These are phyloP conservation scores for Candida khao-thaluensis DNA, from an alignment of 805 yeast genomes.

Conservation along the genomic window DNA sequence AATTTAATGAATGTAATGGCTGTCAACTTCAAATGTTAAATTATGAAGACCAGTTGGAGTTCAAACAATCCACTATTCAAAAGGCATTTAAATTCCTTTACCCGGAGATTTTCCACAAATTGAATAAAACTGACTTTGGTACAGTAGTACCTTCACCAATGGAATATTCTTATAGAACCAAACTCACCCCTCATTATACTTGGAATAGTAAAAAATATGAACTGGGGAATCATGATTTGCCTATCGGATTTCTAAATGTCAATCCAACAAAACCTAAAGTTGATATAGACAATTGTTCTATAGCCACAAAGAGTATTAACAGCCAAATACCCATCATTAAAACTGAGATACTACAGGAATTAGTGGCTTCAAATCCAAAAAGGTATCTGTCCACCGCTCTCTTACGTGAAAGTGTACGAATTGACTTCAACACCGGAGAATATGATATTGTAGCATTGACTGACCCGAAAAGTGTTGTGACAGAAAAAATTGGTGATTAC, in stretches of 20 bases:
- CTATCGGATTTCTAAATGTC: conserved; percentile 33
- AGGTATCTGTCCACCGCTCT: conserved; percentile 17
- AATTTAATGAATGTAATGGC: conserved; percentile 39
- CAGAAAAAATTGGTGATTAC: conserved; percentile 34
- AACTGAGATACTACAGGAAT: conserved; percentile 10
- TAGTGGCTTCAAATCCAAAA: conserved; percentile 2
- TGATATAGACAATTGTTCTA: conserved; percentile 37
- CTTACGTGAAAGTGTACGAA: conserved; percentile 33
- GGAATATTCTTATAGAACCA: conserved; percentile 40
- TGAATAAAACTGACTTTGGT: conserved; percentile 20
- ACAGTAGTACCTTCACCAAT: conserved; percentile 33
- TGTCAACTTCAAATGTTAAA: conserved; percentile 44
- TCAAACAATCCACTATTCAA: conserved; percentile 28
- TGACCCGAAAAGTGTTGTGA: conserved; percentile 27
- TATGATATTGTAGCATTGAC: conserved; percentile 24
- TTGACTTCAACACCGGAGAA: conserved; percentile 32
- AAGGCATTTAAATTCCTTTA: conserved; percentile 36
- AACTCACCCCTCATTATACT: conserved; percentile 40
- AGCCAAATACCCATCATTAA: conserved; percentile 19
- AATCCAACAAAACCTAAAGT: conserved; percentile 23
- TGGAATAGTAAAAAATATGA: conserved; percentile 16
- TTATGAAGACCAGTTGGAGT: conserved; percentile 36
- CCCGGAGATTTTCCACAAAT: conserved; percentile 22
- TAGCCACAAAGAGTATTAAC: conserved; percentile 35
- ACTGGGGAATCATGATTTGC: not conserved